These are phyloP conservation scores for Amaranthus cruentus DNA, from an alignment of 148 eudicot genomes.

Conservation along the genomic window DNA sequence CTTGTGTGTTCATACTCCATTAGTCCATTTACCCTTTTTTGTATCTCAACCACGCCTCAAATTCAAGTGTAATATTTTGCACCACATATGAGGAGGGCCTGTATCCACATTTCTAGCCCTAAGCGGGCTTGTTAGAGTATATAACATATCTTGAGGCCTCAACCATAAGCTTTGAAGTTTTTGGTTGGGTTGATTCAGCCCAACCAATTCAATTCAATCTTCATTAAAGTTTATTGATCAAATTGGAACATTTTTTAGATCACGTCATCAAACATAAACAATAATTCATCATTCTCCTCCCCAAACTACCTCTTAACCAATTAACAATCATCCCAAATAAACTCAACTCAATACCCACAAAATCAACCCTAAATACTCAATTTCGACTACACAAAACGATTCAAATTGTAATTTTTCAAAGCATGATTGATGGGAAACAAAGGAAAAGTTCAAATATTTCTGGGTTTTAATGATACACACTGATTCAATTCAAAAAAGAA, in stretches of 20 bases:
- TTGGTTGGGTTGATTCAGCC: neutral
- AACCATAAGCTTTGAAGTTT: no score
- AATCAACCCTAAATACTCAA: neutral
- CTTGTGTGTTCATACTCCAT: no score
- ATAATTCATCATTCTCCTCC: neutral
- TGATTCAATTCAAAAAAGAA: neutral
- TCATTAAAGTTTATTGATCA: neutral
- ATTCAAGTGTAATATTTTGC: no score
- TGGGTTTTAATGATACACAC: neutral
- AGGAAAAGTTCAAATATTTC: neutral
- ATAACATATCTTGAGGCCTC: no score
- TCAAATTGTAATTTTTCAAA: slow-evolving; percentile 4
- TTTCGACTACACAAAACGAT: neutral
- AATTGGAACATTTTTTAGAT: neutral
- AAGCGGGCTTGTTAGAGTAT: no score
- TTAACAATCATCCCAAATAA: neutral
- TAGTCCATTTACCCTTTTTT: no score
- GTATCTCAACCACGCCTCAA: no score
- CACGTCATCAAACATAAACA: neutral
- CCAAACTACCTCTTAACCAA: no score
- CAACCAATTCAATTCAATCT: neutral
- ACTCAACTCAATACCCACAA: neutral
- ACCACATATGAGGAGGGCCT: no score
- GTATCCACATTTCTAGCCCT: no score
- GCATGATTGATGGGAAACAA: neutral